Evolutionary conservation across 345 rosid genomes (phyloP), one percentile per base, ranked within the genome.

Genomic region (Pugionium cornutum): DNA sequence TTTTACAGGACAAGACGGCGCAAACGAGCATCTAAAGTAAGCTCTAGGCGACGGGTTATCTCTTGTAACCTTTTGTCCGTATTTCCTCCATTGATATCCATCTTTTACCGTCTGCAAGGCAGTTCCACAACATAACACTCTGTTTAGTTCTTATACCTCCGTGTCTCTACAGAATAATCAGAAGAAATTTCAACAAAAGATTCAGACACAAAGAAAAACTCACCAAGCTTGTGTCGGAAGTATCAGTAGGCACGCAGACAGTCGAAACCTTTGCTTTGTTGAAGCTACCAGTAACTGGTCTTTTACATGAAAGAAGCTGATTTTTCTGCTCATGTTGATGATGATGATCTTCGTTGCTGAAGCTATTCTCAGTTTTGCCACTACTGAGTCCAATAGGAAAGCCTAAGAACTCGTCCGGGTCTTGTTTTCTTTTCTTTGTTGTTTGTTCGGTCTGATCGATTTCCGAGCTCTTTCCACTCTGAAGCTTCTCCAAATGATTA

Each of bases 11-110:
- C 99, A 94, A 54, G 67, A 59, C 8, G 97, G 99, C 26, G 99
- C 97, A 52, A 78, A 84, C 3, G 97, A 94, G 75, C 99, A 90
- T 70, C 80, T 85, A 69, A 79, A 94, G 80, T 94, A 94, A 68
- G 99, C 99, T 63, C 99, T 83, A 9, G 99, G 99, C 5, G 88
- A 94, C 3, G 99, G 95, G 75, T 94, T 94, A 53, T 94, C 96
- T 76, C 91, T 85, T n/a, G 99, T 94, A 18, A 94, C 99, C 75
- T 94, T 94, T 72, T 94, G 99, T 11, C 99, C 99, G 35, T 94
- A 94, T 77, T 94, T 94, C 67, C 99, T 82, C 99, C 97, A 94
- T 72, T 86, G 95, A 74, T 81, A 88, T 46, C 97, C 97, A 81
- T 94, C 99, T 54, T 76, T 88, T 66, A 90, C 92, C 27, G 78